These are phyloP conservation scores for Helicocarpus griseus DNA, from an alignment of 2,329 filamentous ascomycete genomes.

Conservation along the genomic window DNA sequence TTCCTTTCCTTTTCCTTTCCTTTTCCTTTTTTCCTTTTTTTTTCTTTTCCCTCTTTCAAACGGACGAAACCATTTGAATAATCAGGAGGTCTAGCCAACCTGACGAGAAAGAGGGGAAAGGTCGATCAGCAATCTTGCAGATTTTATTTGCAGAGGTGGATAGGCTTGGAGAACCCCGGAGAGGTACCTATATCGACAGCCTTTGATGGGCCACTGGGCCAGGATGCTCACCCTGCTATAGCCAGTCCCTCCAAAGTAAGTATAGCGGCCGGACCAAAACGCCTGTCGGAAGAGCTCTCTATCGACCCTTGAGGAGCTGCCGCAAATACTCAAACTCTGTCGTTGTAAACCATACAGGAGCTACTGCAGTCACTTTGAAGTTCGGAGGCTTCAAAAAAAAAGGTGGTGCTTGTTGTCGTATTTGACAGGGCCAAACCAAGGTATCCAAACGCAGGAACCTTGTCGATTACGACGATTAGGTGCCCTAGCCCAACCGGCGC, in stretches of 20 bases:
- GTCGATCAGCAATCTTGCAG: conserved; percentile 1
- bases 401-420: not conserved
- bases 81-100: conserved; percentile 1
- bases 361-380: too few species aligned
- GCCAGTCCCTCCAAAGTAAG: not conserved
- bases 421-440: not conserved
- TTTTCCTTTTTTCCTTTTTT: not conserved
- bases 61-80: conserved; percentile 1
- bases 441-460: conserved; percentile 1
- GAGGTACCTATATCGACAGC: not conserved
- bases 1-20: not conserved
- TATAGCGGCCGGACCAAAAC: not conserved
- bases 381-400: not conserved
- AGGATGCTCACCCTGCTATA: not conserved
- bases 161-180: not conserved
- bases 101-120: conserved; percentile 1
- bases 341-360: too few species aligned
- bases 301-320: not conserved
- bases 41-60: not conserved
- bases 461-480: not conserved
- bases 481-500: not conserved
- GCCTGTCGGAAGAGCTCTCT: not conserved
- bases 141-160: not conserved
- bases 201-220: not conserved
- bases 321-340: too few species aligned